phyloP scores from a whole-genome alignment of 2,329 filamentous ascomycete genomes.

The Colletotrichum acutatum region DNA sequence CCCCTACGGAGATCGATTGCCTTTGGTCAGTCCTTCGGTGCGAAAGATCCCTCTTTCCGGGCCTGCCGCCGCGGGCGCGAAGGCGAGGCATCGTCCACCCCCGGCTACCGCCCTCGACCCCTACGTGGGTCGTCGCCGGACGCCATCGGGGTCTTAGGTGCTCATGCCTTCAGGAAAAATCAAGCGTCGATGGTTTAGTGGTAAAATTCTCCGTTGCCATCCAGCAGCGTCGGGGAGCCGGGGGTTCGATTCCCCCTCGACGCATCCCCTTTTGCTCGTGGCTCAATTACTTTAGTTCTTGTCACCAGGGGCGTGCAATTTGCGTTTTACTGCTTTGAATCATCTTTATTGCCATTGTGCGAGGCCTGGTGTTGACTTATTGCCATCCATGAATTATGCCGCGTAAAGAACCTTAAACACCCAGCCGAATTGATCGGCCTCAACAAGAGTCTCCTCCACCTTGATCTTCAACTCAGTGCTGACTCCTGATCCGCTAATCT shows the following conservation, averaged over 20 bases:
- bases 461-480: slow-evolving; percentile 36
- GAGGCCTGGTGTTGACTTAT: neutral
- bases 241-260: neutral
- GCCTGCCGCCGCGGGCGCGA: too few relatives aligned
- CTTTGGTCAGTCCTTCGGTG: too few relatives aligned
- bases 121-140: too few relatives aligned
- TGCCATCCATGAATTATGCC: neutral
- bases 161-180: rapidly evolving
- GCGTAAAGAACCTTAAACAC: slow-evolving; percentile 42
- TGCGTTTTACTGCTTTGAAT: neutral
- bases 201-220: slow-evolving; percentile 34
- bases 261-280: neutral
- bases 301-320: too few relatives aligned
- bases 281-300: rapidly evolving
- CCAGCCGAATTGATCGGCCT: slow-evolving; percentile 53
- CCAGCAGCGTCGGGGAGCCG: slow-evolving; percentile 19
- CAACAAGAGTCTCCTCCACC: slow-evolving; percentile 41
- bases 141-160: rapidly evolving
- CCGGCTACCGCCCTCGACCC: too few relatives aligned
- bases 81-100: too few relatives aligned
- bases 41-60: too few relatives aligned
- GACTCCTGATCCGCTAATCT: slow-evolving; percentile 27
- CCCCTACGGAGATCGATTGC: too few relatives aligned
- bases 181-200: slow-evolving; percentile 33
- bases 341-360: neutral